These are phyloP conservation scores for Castanea crenata DNA, from an alignment of 306 rosid species.

Conservation along the genomic window DNA sequence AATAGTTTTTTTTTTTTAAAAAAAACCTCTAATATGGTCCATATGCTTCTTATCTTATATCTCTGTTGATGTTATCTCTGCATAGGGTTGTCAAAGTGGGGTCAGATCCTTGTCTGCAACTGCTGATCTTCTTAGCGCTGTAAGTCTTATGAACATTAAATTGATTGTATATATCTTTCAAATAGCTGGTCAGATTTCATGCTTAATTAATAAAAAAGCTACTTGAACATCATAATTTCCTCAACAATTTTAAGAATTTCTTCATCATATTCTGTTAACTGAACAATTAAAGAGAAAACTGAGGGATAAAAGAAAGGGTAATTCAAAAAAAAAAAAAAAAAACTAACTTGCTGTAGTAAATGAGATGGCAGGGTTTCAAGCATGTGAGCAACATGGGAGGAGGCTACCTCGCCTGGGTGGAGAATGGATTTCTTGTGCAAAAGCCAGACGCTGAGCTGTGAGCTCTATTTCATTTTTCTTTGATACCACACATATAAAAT, in stretches of 20 bases:
- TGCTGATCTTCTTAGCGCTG: constrained; percentile 54
- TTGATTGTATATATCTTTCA: not conserved
- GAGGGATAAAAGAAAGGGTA: not conserved
- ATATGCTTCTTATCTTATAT: not conserved
- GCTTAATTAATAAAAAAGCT: not conserved
- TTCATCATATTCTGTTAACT: not conserved
- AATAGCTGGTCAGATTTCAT: not conserved
- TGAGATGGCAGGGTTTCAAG: constrained; percentile 64
- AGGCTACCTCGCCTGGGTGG: constrained; percentile 71
- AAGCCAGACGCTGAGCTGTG: not conserved
- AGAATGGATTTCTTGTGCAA: constrained; percentile 44
- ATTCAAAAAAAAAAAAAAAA: not conserved
- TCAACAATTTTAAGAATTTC: not conserved
- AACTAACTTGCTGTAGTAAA: not conserved
- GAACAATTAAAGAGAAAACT: too few species aligned
- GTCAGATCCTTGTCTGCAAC: constrained; percentile 68
- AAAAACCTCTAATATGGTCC: too few species aligned
- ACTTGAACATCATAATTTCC: not conserved
- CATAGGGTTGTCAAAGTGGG: constrained; percentile 84
- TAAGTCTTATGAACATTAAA: constrained; percentile 31
- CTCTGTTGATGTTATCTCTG: not conserved
- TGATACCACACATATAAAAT: not conserved
- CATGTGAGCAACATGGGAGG: constrained; percentile 75
- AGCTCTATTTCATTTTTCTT: not conserved
- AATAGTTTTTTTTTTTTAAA: too few species aligned